Base-by-base conservation (phyloP, 345 rosid species). In the Erysimum cheiranthoides region DNA sequence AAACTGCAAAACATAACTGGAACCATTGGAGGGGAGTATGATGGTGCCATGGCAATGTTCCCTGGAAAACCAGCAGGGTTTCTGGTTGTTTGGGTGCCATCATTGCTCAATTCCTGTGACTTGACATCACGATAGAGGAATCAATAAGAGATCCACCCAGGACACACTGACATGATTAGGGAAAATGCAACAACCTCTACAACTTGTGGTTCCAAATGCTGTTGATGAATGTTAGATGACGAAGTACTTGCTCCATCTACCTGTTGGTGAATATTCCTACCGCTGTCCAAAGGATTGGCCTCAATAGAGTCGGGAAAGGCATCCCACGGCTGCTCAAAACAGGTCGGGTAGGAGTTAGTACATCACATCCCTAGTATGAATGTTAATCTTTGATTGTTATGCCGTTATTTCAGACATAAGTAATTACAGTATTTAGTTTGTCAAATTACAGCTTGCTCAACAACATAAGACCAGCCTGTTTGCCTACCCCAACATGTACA, bases 291-390 rank as follows among this genome's bases (percentile, higher is more conserved):
- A 50, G 97, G 61, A 80, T 71, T 65, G 50, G 77, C 79, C 56
- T 75, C 59, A 52, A 61, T 68, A 77, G 83, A 77, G 72, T 77
- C 71, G 1, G 73, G 86, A 72, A 95, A 95, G 67, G 96, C 93
- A 86, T 85, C 88, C 97, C 97, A 88, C 47, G 84, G 81, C 97
- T 92, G 91, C 75, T 76, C 18, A 77, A 51, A 75, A 57, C 38
- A 50, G 76, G 77, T 73, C 28, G 8, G 47, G 63, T 4, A 42
- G 28, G 30, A 42, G 52, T 67, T 65, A 73, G 73, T 34, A 30
- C 53, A 42, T 47, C 25, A 58, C 21, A 47, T 57, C 18, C 54
- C 13, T 46, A 7, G 38, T 49, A 65, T 52, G 39, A 39, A 47
- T 70, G 60, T 40, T 77, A 54, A 27, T 64, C 8, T 17, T 46